phyloP scores from a whole-genome alignment of 345 rosid species.

The Linum usitatissimum region DNA sequence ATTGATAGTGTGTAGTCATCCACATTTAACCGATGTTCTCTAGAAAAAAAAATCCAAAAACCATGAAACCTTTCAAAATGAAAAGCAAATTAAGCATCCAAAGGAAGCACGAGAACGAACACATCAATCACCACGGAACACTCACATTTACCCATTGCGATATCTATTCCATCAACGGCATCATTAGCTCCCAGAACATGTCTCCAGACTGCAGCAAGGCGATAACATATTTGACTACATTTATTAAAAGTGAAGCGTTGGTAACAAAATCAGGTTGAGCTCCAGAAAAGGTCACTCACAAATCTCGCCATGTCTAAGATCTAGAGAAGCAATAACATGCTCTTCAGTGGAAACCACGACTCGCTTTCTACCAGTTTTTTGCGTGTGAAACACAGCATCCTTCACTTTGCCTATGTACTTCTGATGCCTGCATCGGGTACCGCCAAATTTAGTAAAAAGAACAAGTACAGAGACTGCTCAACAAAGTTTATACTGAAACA shows the following conservation, averaged over 20 bases:
- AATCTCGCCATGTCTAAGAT: conserved; percentile 87
- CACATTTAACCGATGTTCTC: not conserved
- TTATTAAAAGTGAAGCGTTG: not conserved
- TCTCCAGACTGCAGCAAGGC: conserved; percentile 66
- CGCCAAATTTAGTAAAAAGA: not conserved
- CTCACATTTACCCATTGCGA: conserved; percentile 80
- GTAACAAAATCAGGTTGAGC: not conserved
- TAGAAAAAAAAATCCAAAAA: not conserved
- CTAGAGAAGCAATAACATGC: conserved; percentile 89
- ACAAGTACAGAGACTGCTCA: not conserved
- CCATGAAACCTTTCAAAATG: conserved; percentile 2
- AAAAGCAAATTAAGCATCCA: conserved; percentile 1
- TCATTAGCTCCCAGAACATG: conserved; percentile 71
- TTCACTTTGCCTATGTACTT: conserved; percentile 86
- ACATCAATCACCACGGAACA: not conserved
- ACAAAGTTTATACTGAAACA: too few species aligned
- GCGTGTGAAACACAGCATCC: conserved; percentile 91
- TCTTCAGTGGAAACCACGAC: conserved; percentile 86
- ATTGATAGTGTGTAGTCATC: not conserved
- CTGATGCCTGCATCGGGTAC: conserved; percentile 47
- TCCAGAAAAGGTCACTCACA: conserved; percentile 32
- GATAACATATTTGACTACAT: not conserved
- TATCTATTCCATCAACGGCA: conserved; percentile 58
- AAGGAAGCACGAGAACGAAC: not conserved
- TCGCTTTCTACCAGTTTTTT: conserved; percentile 91